These are phyloP conservation scores for Nothopassalora personata DNA, from an alignment of 2,329 filamentous ascomycete species.

Conservation along the genomic window DNA sequence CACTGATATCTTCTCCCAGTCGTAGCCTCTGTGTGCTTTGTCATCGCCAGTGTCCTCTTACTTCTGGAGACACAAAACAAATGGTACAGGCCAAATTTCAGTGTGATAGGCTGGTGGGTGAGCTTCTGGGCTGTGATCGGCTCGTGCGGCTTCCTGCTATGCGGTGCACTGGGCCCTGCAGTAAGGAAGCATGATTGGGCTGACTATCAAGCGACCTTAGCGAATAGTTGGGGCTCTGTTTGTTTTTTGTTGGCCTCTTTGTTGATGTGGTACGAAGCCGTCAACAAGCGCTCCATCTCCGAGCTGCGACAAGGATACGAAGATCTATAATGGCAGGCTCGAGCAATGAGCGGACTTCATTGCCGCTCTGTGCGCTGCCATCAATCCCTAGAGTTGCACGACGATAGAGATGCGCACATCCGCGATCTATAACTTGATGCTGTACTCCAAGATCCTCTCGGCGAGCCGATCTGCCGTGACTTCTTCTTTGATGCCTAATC, in stretches of 20 bases:
- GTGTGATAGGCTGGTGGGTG: conserved; percentile 30
- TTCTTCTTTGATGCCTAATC: conserved; percentile 55
- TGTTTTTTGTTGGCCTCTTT: conserved; percentile 25
- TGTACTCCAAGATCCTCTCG: conserved; percentile 12
- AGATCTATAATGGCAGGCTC: too few species aligned
- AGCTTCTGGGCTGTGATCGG: conserved; percentile 26
- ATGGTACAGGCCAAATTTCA: conserved; percentile 25
- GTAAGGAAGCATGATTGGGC: conserved; percentile 11
- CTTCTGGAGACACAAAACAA: conserved; percentile 29
- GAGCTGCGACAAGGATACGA: too few species aligned
- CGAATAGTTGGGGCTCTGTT: conserved; percentile 25
- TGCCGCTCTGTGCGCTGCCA: too few species aligned
- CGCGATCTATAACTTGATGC: conserved; percentile 12
- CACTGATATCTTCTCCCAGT: not conserved
- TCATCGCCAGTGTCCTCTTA: conserved; percentile 28
- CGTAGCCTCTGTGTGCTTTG: conserved; percentile 27
- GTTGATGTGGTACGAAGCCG: conserved; percentile 23
- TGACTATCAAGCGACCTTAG: conserved; percentile 24
- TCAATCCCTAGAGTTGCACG: too few species aligned
- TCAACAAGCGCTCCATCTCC: too few species aligned
- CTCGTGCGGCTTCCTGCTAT: conserved; percentile 26
- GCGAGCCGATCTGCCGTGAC: conserved; percentile 10
- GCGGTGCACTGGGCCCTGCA: conserved; percentile 10
- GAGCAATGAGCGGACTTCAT: too few species aligned
- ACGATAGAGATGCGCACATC: too few species aligned